These are phyloP conservation scores for Keithomyces neogunnii DNA, from an alignment of 2,329 filamentous ascomycete species.

Conservation along the genomic window DNA sequence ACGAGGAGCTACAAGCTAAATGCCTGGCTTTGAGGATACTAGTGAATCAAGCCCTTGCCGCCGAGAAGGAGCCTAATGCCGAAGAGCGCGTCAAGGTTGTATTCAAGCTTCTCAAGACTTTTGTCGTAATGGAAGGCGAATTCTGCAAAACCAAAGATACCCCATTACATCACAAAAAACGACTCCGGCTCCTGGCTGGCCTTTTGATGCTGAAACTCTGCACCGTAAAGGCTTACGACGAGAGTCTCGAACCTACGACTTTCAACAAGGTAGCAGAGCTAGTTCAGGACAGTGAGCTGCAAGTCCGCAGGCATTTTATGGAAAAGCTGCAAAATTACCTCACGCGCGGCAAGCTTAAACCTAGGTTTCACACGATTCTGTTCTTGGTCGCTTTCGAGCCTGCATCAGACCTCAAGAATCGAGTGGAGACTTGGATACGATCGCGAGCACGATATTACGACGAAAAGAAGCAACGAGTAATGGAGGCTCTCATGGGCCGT, in stretches of 20 bases:
- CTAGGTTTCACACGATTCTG: slow-evolving; percentile 79
- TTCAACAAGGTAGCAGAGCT: slow-evolving; percentile 79
- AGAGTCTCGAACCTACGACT: slow-evolving; percentile 58
- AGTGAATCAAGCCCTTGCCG: slow-evolving; percentile 71
- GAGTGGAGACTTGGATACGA: slow-evolving; percentile 80
- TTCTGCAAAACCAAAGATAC: slow-evolving; percentile 68
- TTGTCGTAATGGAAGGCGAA: slow-evolving; percentile 71
- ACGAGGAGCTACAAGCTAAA: slow-evolving; percentile 79
- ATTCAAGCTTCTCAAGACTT: slow-evolving; percentile 68
- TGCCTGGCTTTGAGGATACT: slow-evolving; percentile 75
- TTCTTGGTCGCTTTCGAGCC: slow-evolving; percentile 93
- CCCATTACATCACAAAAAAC: slow-evolving; percentile 67
- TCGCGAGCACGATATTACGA: slow-evolving; percentile 64
- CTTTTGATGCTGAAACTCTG: slow-evolving; percentile 80
- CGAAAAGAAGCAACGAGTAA: slow-evolving; percentile 49
- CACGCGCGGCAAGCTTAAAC: slow-evolving; percentile 58
- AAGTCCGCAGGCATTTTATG: slow-evolving; percentile 72
- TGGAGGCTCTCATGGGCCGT: slow-evolving; percentile 76
- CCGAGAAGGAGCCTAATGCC: slow-evolving; percentile 40
- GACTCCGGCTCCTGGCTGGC: slow-evolving; percentile 74
- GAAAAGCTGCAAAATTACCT: slow-evolving; percentile 87
- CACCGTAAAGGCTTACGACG: slow-evolving; percentile 66
- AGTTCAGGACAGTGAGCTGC: slow-evolving; percentile 65
- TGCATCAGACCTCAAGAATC: slow-evolving; percentile 58
- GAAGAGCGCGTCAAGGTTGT: slow-evolving; percentile 58